phyloP scores from a whole-genome alignment of 768 basidiomycete species.

The Russula sp. region DNA sequence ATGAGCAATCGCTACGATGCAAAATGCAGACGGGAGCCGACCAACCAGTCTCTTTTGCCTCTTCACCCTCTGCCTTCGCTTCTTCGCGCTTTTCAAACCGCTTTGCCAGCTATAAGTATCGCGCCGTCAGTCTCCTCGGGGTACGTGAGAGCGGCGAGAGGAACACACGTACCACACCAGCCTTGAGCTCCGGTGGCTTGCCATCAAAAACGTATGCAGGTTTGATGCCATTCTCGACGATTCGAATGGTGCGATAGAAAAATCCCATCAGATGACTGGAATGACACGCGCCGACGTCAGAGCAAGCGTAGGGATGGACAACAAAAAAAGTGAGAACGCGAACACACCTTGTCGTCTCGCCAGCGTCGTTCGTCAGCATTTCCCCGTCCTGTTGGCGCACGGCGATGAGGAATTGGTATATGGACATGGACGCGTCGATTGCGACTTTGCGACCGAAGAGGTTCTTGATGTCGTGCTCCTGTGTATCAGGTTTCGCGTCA shows the following conservation, averaged over 20 bases:
- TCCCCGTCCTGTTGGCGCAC: slow-evolving; percentile 96
- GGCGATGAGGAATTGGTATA: slow-evolving; percentile 97
- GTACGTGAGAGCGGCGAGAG: not conserved
- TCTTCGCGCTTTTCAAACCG: slow-evolving; percentile 89
- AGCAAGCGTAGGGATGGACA: not conserved
- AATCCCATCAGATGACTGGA: slow-evolving; percentile 92
- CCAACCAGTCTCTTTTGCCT: slow-evolving; percentile 88
- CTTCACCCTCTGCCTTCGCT: slow-evolving; percentile 91
- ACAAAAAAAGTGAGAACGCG: not conserved
- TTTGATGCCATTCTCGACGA: slow-evolving; percentile 98
- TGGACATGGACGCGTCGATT: slow-evolving; percentile 96
- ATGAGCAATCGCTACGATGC: not conserved
- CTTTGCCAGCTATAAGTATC: slow-evolving; percentile 69
- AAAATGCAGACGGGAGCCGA: not conserved
- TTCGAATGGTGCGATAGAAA: slow-evolving; percentile 95
- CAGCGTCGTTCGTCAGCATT: slow-evolving; percentile 93
- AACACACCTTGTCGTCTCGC: slow-evolving; percentile 80
- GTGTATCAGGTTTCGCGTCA: slow-evolving; percentile 14
- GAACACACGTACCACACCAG: slow-evolving; percentile 73
- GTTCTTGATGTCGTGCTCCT: slow-evolving; percentile 94
- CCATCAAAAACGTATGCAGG: slow-evolving; percentile 98
- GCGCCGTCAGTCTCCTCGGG: not conserved
- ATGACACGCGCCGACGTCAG: not conserved
- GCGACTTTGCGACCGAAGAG: slow-evolving; percentile 98
- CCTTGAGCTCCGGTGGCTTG: slow-evolving; percentile 95